Base-by-base conservation (phyloP, 176 grass and related monocot species). In the Oryza punctata region DNA sequence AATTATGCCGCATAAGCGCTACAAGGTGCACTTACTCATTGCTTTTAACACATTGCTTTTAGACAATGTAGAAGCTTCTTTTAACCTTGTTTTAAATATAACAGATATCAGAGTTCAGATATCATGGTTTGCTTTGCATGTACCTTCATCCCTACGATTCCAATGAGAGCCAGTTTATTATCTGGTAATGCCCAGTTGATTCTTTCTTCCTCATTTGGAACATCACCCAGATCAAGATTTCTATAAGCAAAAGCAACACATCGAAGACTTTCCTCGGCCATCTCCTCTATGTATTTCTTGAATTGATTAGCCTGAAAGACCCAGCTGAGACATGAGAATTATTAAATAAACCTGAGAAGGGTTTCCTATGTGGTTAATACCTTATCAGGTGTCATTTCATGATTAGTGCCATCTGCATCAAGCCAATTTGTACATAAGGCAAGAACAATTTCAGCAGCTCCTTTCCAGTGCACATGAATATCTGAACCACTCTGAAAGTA, bases 381-480 rank as follows among this genome's bases (percentile, higher is more conserved):
- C 87, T 97, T 90, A 40, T 90, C 87, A 68, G 87, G 33, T 78
- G 82, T 85, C 80, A 92, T 79, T 88, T 85, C 73, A 75, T 90
- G 82, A 71, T 40, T 63, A 61, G 60, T 85, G 73, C 96, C 96
- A 72, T 90, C 80, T 37, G 70, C 25, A 84, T 82, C 76, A 27
- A 96, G 72, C 87, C 91, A 99, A 81, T 84, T 87, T 46, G 81
- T 94, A 85, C 93, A 99, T 47, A 92, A 79, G 10, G 75, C 77
- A 49, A 99, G 89, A 85, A 99, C 74, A 77, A 99, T 86, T 90
- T 99, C 96, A 67, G 96, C 93, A 73, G 96, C 96, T 33, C 96
- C 96, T 90, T 99, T 99, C 93, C 96, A 99, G 59, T 99, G 96
- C 35, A 99, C 71, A 90, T 89, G 96, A 86, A 99, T 81, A 40